phyloP scores from a whole-genome alignment of 2,329 filamentous ascomycete genomes.

The Xylaria multiplex region DNA sequence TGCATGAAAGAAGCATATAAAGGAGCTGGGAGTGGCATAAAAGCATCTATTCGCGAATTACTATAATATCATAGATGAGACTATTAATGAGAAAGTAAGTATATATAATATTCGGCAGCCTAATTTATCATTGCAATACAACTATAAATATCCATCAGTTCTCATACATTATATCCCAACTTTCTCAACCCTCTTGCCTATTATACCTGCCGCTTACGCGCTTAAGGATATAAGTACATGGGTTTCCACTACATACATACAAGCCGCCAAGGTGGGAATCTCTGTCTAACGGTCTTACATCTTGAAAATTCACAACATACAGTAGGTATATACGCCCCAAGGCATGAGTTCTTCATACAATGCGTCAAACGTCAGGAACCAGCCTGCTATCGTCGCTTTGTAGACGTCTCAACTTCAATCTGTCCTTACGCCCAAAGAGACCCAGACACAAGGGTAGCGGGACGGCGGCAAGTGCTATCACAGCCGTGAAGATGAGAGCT shows the following conservation, averaged over 20 bases:
- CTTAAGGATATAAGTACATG: conserved; percentile 3
- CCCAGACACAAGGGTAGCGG: conserved; percentile 77
- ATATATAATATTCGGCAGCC: not conserved
- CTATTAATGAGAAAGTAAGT: not conserved
- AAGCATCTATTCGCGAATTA: not conserved
- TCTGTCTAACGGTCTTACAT: not conserved
- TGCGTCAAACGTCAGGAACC: conserved; percentile 10
- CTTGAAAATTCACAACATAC: not conserved
- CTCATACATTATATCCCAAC: not conserved
- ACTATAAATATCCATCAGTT: not conserved
- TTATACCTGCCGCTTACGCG: not conserved
- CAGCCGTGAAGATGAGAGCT: conserved; percentile 81
- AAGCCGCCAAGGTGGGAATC: not conserved
- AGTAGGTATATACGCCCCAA: not conserved
- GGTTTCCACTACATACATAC: not conserved
- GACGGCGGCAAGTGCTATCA: conserved; percentile 71
- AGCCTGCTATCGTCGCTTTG: conserved; percentile 51
- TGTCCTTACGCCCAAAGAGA: conserved; percentile 69
- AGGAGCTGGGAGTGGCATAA: not conserved
- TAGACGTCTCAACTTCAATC: conserved; percentile 62
- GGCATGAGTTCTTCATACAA: not conserved
- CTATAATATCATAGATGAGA: not conserved
- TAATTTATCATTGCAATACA: not conserved
- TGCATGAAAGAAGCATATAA: not conserved
- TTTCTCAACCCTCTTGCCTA: not conserved